These are phyloP conservation scores for Nakaseomyces nivariensis DNA, from an alignment of 1,139 yeast genomes.

Conservation along the genomic window DNA sequence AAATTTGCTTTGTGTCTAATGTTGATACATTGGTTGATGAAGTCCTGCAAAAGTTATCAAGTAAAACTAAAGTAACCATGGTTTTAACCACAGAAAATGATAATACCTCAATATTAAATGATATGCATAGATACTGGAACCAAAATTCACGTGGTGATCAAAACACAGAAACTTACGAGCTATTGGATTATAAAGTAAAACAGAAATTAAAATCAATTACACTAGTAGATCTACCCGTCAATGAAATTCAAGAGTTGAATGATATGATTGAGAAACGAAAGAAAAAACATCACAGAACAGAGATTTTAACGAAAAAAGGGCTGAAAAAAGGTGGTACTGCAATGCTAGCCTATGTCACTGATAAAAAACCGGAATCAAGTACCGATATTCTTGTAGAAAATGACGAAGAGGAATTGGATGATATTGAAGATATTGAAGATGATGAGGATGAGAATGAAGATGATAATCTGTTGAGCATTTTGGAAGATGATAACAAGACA, in stretches of 20 bases:
- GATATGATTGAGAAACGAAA: conserved; percentile 35
- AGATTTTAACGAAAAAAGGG: neutral
- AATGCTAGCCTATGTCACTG: neutral
- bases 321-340: neutral
- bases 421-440: conserved; percentile 28
- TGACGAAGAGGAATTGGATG: conserved; percentile 10
- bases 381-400: conserved; percentile 5
- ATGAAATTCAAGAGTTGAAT: conserved; percentile 42
- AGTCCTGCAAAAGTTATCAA: conserved; percentile 44
- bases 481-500: conserved; percentile 14
- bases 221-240: conserved; percentile 1
- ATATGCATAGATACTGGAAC: conserved; percentile 52
- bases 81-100: conserved; percentile 41
- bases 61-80: conserved; percentile 56
- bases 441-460: conserved; percentile 31
- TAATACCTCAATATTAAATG: conserved; percentile 8
- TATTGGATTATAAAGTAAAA: conserved; percentile 13
- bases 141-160: conserved; percentile 33
- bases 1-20: conserved; percentile 75
- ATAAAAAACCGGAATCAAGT: neutral
- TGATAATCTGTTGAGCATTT: conserved; percentile 15
- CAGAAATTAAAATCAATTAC: neutral
- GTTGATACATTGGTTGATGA: conserved; percentile 35
- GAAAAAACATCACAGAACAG: neutral
- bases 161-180: conserved; percentile 28